Base-by-base conservation (phyloP, 352 stramenopile species). In the Pythium apleroticum region DNA sequence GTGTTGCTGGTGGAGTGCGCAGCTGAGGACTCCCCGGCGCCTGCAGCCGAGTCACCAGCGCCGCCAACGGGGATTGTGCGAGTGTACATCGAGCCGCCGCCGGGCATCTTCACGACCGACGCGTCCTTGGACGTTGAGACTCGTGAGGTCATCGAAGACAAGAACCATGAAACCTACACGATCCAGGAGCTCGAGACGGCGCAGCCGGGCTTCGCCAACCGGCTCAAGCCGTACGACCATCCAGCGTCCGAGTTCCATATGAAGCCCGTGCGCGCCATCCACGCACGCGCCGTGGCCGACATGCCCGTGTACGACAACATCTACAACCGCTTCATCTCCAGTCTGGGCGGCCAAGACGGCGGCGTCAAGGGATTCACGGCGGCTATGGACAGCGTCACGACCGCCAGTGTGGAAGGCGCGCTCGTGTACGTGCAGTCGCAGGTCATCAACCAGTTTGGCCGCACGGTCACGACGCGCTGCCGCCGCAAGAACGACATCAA, bases 401-500 rank as follows among this genome's bases (percentile, higher is more conserved):
- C 68, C 6, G 62, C 69, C 14, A 64, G 35, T n/a, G 63, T 76
- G 31, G 71, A 73, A 57, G 71, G 70, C n/a, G 61, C 58, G n/a
- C 43, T 77, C 17, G 50, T 66, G 22, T 77, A 69, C 58, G 57
- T 77, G 15, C 70, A 77, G 59, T 56, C 70, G 20, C 56, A 77
- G 24, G 58, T 65, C 20, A 71, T 77, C 58, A 71, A 77, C 52
- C 31, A 71, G 33, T 71, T 54, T 37, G 24, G 39, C 3, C 55
- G 68, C 27, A 49, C 57, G 5, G 49, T 43, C n/a, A 33, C 59
- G 14, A 28, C 68, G 30, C 63, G 61, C 15, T 81, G 74, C 57
- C 28, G 46, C 24, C 81, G 84, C 45, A 90, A 89, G 71, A 79
- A 73, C 57, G 66, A 63, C 19, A 87, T 89, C 68, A 65, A 69